Evolutionary conservation across 805 yeast species (phyloP), one percentile per base, ranked within the genome.

Genomic region (Priceomyces fermenticarens): DNA sequence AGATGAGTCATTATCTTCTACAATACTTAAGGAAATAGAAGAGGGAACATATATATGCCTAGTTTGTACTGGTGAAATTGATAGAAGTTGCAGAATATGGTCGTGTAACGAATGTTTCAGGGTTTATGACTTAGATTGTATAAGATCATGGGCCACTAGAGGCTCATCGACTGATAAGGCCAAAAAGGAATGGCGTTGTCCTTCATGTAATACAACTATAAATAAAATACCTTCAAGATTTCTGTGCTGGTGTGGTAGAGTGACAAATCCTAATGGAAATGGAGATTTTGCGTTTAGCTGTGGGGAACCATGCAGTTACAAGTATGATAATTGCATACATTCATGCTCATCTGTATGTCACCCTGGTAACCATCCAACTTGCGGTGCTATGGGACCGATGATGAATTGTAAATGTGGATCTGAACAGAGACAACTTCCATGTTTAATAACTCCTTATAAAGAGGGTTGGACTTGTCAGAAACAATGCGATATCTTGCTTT

Each of bases 211-310:
- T 62, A 67, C 62, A 36, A 78, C 65, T 26, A 64, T 67, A 38
- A 67, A 62, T 38, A 60, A 64, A 52, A 70, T 75, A 34, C 89
- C 87, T 29, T 73, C 62, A 47, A 73, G 60, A 30, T 83, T 77
- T 59, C 77, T 77, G 1, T 89, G 97, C 56, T 89, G 97, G 97
- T 89, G 97, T 70, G 91, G 90, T 1, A 84, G 86, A 52, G 76
- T 74, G 2, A 65, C 77, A 13, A 78, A 85, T 47, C 97, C 97
- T 0, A 65, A 58, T 3, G 61, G 72, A 1, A 80, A 83, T 51
- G 61, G 71, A 13, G 60, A 81, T 38, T 65, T 72, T 37, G 96
- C 97, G 0, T 93, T 89, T 49, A 83, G 93, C 36, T 90, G 97
- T 70, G 96, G 96, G 2, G 89, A 85, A 55, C 73, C 87, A 0